Percentiles rank a stretch among this genome's conserved stretches.
These are phyloP conservation scores for Fimicolochytrium jonesii DNA, from an alignment of 192 early-diverging fungal species.

Conservation along the genomic window DNA sequence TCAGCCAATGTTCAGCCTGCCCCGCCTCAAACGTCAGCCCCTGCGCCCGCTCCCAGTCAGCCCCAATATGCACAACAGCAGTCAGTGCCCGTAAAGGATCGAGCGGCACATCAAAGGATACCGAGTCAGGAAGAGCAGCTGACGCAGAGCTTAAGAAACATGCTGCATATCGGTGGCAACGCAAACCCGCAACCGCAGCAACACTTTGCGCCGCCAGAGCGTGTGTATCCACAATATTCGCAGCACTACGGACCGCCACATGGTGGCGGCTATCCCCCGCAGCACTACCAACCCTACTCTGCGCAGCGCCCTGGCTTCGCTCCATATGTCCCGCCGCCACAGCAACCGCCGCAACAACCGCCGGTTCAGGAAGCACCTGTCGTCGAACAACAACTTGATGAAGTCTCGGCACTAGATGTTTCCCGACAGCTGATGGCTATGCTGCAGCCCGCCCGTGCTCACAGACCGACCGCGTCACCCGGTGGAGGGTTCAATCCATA, in stretches of 20 bases:
- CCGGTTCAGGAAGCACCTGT: not conserved
- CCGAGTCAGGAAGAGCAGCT: not conserved
- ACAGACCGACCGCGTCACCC: not conserved
- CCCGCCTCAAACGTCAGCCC: not conserved
- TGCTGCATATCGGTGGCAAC: slow-evolving; percentile 26
- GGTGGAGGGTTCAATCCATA: slow-evolving; percentile 9
- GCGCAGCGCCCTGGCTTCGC: too few species aligned
- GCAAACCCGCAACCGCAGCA: not conserved
- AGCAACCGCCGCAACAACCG: slow-evolving; percentile 1
- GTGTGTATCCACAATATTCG: not conserved
- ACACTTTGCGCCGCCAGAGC: not conserved
- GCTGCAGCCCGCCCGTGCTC: slow-evolving; percentile 11
- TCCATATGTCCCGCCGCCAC: not conserved
- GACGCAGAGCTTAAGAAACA: slow-evolving; percentile 19
- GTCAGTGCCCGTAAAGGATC: not conserved
- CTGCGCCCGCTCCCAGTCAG: not conserved
- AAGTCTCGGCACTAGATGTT: too few species aligned
- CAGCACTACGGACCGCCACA: not conserved
- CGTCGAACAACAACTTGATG: not conserved
- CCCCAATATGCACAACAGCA: not conserved
- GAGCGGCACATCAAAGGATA: not conserved
- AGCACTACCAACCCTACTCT: not conserved
- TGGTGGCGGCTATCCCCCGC: not conserved
- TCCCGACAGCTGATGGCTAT: slow-evolving; percentile 18
- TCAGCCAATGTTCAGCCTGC: not conserved